A percentile compares a stretch with the other conserved stretches of the same genome.
Conservation (phyloP, 345 rosid species). For the Noccaea bulbosa region DNA sequence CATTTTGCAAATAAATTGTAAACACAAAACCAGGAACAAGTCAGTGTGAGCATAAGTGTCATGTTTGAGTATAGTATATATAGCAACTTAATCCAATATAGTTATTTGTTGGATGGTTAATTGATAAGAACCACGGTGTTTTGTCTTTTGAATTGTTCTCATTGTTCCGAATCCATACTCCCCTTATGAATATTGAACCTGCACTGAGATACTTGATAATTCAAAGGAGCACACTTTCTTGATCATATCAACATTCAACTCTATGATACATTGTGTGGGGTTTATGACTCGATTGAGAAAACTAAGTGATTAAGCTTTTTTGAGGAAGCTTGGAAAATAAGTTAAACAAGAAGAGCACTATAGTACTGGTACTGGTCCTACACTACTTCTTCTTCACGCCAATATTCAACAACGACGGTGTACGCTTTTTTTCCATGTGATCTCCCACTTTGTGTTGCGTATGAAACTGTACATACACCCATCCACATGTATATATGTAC, state of each 20-base stretch:
- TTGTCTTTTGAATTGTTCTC: slow-evolving; percentile 6
- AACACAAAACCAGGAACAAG: not conserved
- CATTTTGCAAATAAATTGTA: not conserved
- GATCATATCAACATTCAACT: slow-evolving; percentile 4
- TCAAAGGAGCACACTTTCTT: not conserved
- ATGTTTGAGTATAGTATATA: too few species aligned
- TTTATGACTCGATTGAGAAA: slow-evolving; percentile 19
- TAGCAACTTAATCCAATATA: not conserved
- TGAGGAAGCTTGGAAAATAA: slow-evolving; percentile 31
- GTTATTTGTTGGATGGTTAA: not conserved
- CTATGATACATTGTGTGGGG: slow-evolving; percentile 4
- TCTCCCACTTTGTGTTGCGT: slow-evolving; percentile 37
- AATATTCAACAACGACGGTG: slow-evolving; percentile 38
- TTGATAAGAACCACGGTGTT: not conserved
- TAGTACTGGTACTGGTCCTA: slow-evolving; percentile 39
- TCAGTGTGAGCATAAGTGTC: not conserved
- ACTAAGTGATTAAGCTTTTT: slow-evolving; percentile 25
- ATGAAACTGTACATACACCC: slow-evolving; percentile 34
- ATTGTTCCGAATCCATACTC: not conserved
- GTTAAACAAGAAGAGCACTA: slow-evolving; percentile 42
- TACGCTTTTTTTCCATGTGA: slow-evolving; percentile 37
- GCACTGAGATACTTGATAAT: not conserved
- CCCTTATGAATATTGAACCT: not conserved
- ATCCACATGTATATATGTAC: slow-evolving; percentile 19
- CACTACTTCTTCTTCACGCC: slow-evolving; percentile 43